Percentiles rank a stretch among this genome's conserved stretches.
Evolutionary conservation across 495 filamentous ascomycete species (phyloP).

Genomic region (Baudoinia panamericana): DNA sequence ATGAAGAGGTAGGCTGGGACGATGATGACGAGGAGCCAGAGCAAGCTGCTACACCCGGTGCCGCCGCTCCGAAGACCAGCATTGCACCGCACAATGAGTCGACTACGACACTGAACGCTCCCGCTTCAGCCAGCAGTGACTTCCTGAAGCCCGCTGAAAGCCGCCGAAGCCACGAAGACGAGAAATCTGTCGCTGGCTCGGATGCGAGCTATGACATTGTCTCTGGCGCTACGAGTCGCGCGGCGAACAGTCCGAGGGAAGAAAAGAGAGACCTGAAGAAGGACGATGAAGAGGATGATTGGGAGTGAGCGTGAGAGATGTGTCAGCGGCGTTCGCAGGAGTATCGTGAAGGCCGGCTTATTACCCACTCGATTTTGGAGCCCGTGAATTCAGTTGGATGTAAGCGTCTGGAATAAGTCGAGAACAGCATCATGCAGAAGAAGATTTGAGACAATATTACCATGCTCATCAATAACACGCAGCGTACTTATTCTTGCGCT

Average conservation of each 20-base stretch:
- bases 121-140: slow-evolving; percentile 21
- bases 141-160: slow-evolving; percentile 39
- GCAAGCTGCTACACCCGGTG: slow-evolving; percentile 32
- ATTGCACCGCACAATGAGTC: slow-evolving; percentile 6
- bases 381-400: too few species aligned
- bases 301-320: too few species aligned
- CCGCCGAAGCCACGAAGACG: slow-evolving; percentile 56
- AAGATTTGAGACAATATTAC: too few species aligned
- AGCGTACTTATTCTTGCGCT: too few species aligned
- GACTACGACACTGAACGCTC: slow-evolving; percentile 19
- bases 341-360: too few species aligned
- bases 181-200: slow-evolving; percentile 73
- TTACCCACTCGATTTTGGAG: too few species aligned
- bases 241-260: slow-evolving; percentile 64
- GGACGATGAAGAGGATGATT: slow-evolving; percentile 52
- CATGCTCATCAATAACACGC: too few species aligned
- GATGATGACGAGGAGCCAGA: slow-evolving; percentile 57
- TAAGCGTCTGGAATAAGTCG: too few species aligned
- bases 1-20: slow-evolving; percentile 76
- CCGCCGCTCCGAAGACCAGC: too few species aligned
- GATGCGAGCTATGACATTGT: slow-evolving; percentile 91
- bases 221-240: slow-evolving; percentile 68
- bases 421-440: too few species aligned
- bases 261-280: slow-evolving; percentile 39
- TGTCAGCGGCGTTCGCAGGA: too few species aligned